Conservation (phyloP, 2,329 filamentous ascomycete genomes). For the Onygenales sp. region DNA sequence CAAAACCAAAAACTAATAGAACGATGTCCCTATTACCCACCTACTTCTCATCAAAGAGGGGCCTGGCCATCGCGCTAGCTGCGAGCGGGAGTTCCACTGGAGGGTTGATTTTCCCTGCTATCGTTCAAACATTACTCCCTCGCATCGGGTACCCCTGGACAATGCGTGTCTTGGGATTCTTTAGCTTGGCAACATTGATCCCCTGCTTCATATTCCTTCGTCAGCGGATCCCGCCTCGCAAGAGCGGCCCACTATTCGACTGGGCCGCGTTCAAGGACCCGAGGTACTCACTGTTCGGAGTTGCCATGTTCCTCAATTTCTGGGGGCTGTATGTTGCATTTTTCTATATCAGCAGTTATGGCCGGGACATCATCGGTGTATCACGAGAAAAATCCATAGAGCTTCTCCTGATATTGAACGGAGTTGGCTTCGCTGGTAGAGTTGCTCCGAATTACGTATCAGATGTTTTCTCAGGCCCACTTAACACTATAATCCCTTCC, state of each 20-base stretch:
- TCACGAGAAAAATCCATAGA: conserved; percentile 43
- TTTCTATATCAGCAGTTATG: conserved; percentile 39
- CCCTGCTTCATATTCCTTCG: conserved; percentile 37
- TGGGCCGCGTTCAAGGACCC: conserved; percentile 42
- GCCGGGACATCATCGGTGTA: conserved; percentile 29
- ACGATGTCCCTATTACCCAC: too few relatives aligned
- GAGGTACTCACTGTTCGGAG: conserved; percentile 35
- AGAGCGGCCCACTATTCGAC: conserved; percentile 43
- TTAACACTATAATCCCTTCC: conserved; percentile 44
- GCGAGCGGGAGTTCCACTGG: conserved; percentile 53
- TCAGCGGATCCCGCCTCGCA: conserved; percentile 41
- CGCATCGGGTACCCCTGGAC: conserved; percentile 57
- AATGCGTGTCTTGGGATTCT: conserved; percentile 51
- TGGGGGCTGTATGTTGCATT: conserved; percentile 47
- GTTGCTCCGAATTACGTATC: conserved; percentile 51
- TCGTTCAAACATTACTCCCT: conserved; percentile 48
- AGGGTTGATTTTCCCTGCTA: conserved; percentile 54
- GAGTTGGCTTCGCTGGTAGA: conserved; percentile 49
- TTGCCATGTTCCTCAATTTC: conserved; percentile 38
- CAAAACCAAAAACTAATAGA: too few relatives aligned
- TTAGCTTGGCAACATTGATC: conserved; percentile 42
- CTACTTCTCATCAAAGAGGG: conserved; percentile 46
- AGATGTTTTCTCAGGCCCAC: too few relatives aligned
- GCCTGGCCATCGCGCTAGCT: conserved; percentile 50
- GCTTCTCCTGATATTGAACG: conserved; percentile 57